Percentiles rank a stretch among this genome's conserved stretches.
phyloP scores from a whole-genome alignment of 768 basidiomycete species.

The Auriscalpium microsporum region DNA sequence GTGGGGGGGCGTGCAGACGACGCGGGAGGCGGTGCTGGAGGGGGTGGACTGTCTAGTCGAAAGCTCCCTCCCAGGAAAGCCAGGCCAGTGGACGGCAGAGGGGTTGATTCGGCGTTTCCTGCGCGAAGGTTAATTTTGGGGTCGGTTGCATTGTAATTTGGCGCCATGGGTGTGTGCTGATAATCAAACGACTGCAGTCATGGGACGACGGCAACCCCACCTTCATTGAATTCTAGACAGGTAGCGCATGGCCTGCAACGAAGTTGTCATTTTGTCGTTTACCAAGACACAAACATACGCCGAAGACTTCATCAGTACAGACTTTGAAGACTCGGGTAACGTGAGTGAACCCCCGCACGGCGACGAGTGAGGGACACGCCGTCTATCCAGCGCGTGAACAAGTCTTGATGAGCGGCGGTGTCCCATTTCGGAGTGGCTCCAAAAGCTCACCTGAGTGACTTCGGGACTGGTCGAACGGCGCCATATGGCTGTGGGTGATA shows the following conservation, averaged over 20 bases:
- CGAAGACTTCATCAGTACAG: background rate
- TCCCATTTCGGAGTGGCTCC: background rate
- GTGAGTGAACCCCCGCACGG: conserved; percentile 5
- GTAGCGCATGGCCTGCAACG: background rate
- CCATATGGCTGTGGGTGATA: conserved; percentile 60
- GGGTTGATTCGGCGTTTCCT: conserved; percentile 3
- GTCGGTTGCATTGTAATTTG: background rate
- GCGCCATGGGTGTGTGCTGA: background rate
- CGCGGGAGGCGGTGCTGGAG: conserved; percentile 39
- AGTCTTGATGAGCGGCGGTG: conserved; percentile 31
- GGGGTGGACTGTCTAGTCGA: conserved; percentile 38
- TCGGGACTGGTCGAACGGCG: conserved; percentile 83
- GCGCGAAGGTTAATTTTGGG: background rate
- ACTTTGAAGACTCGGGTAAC: background rate
- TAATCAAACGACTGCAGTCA: background rate
- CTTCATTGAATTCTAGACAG: background rate
- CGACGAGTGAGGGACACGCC: conserved; percentile 37
- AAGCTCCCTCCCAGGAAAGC: conserved; percentile 2
- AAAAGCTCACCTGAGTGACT: conserved; percentile 58
- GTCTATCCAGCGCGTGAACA: conserved; percentile 51
- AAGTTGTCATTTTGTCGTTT: background rate
- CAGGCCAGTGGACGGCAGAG: conserved; percentile 7
- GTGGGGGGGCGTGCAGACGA: conserved; percentile 43
- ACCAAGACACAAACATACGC: background rate
- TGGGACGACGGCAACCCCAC: background rate